Conservation (phyloP, 164 flowering plant species). For the Nelumbo lutea region DNA sequence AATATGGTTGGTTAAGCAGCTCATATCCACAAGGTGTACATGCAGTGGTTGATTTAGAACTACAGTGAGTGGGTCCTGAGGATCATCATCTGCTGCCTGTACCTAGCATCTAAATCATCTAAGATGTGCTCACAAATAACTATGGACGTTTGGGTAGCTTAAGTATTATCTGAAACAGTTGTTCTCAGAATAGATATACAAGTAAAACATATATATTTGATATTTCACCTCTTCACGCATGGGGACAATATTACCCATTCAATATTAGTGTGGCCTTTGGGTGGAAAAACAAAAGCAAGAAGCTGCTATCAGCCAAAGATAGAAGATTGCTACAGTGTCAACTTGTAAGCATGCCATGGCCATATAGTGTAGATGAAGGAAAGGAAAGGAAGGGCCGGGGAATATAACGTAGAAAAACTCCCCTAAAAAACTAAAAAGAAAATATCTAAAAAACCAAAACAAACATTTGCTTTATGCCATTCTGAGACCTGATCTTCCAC, state of each 20-base stretch:
- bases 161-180: no score
- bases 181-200: no score
- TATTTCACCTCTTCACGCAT: neutral
- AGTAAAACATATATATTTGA: no score
- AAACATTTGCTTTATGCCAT: constrained; percentile 62
- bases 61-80: no score
- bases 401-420: neutral
- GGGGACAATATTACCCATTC: neutral
- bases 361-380: constrained; percentile 30
- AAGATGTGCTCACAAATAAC: no score
- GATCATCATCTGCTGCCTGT: no score
- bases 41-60: no score
- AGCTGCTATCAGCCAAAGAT: neutral
- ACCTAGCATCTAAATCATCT: no score
- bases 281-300: neutral
- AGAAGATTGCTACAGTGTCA: no score
- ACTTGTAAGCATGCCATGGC: constrained; percentile 1
- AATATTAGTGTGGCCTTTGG: neutral
- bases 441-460: constrained; percentile 26
- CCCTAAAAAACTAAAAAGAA: neutral
- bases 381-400: constrained; percentile 8
- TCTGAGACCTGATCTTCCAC: constrained; percentile 36
- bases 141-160: no score
- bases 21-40: neutral
- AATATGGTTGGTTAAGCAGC: neutral